Evolutionary conservation across 768 basidiomycete species (phyloP), one percentile per base, ranked within the genome.

Genomic region (Tylopilus plumbeoviolaceoides): DNA sequence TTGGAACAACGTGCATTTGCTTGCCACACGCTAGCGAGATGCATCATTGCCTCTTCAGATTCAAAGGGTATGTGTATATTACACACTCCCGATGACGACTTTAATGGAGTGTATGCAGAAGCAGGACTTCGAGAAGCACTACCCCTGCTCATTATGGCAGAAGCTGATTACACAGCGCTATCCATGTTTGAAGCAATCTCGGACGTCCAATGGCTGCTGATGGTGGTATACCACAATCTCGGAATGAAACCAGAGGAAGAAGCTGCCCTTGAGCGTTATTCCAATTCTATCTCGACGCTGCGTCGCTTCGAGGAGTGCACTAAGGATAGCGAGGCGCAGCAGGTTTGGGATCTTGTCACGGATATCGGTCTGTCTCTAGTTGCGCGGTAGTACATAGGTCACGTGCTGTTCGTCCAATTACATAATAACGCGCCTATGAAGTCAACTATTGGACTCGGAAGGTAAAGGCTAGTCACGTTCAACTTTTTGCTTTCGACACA

Each of bases 1-100:
- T 61, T 86, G 14, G 91, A 93, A 63, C 85, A 84, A 52, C 80
- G 89, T 44, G 91, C 84, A 14, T 78, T 87, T 47, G 86, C 82
- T 36, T 88, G 83, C 61, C 82, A 87, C 64, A 85, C 80, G 2
- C 67, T 89, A 44, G 87, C 87, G 7, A 79, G 91, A 52, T 89
- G 89, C 61, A 81, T 87, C 40, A 78, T 93, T 31, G 83, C 81
- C 1, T 76, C 82, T 11, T 78, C 71, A 17, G 73, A 75, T 45
- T 69, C 73, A 9, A 71, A 65, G 53, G 65, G 86, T 83, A 63
- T 31, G 76, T 38, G 28, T 51, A 40, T 21, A 38, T 30, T 44
- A 44, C 45, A 44, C 45, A 44, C 44, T 50, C 10, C 15, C 36
- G 47, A 23, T 33, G 50, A 46, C 44, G 38, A 28, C 41, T 27